Evolutionary conservation across 2,329 filamentous ascomycete species (phyloP), one percentile per base, ranked within the genome.

Genomic region (Alternaria sp.): DNA sequence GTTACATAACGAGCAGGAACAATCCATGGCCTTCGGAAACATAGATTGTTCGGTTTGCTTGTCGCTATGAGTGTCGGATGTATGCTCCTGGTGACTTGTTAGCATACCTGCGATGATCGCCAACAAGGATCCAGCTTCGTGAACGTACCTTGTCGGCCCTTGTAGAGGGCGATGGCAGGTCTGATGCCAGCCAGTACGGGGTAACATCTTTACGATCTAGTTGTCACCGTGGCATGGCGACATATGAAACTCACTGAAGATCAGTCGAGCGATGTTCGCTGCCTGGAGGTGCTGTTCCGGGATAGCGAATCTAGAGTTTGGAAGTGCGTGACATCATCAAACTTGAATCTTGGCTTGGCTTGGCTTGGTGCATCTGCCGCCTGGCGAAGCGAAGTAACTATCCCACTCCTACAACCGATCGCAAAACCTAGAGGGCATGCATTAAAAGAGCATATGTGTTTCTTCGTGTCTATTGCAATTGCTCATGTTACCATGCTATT

Each of bases 1-100:
- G 78, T 76, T 11, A 69, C 66, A 62, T 63, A 70, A 26, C 77
- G 72, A 21, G 44, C 59, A n/a, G 59, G 17, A 3, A 51, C 44
- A 21, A 41, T 36, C 53, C 58, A 62, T 48, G 61, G 58, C 23
- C 44, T 57, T 14, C 36, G 24, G 21, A 31, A 39, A 17, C 46
- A 26, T 24, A 23, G 14, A 9, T 37, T 49, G 17, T 52, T 58
- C n/a, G 48, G 46, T 31, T 37, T 54, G 10, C 45, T 50, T 23
- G 29, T 39, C 33, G 54, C 21, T n/a, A 46, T 10, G 28, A 60
- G 50, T 50, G 52, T 50, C 34, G 62, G 45, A 40, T 51, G 40
- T 39, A 59, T 37, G 14, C 26, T 58, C 53, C 70, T 73, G 51
- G 46, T 53, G 45, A 41, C n/a, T 17, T 34, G 51, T 74, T 62